phyloP scores from a whole-genome alignment of 2,329 filamentous ascomycete genomes.

The Biscogniauxia sp. region DNA sequence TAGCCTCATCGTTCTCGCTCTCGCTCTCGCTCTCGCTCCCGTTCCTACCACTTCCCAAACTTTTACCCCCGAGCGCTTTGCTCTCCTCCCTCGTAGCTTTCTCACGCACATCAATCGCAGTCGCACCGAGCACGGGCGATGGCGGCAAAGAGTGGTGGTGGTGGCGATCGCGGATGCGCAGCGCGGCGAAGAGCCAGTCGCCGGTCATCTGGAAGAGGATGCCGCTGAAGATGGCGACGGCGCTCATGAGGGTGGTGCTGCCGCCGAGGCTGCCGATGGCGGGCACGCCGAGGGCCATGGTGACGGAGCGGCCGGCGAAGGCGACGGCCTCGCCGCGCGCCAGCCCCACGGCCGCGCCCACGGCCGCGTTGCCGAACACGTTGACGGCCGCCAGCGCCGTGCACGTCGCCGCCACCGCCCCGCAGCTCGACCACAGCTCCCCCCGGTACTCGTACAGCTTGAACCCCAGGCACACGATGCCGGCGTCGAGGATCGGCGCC shows the following conservation, averaged over 20 bases:
- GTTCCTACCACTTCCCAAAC: no score
- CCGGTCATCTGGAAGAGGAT: slow-evolving; percentile 33
- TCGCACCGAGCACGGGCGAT: background rate
- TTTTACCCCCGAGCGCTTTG: background rate
- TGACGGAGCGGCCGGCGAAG: slow-evolving; percentile 32
- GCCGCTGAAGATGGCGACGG: slow-evolving; percentile 31
- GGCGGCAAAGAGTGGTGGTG: background rate
- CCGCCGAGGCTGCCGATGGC: slow-evolving; percentile 28
- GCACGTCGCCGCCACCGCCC: slow-evolving; percentile 28
- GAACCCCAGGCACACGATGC: slow-evolving; percentile 32
- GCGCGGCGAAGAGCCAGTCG: slow-evolving; percentile 26
- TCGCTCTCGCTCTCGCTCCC: background rate
- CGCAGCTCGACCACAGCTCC: slow-evolving; percentile 28
- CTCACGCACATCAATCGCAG: background rate
- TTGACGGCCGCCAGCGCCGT: slow-evolving; percentile 21
- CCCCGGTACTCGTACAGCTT: slow-evolving; percentile 35
- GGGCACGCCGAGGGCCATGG: slow-evolving; percentile 31
- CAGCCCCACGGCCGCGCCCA: slow-evolving; percentile 27
- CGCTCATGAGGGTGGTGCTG: slow-evolving; percentile 30
- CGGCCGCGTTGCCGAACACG: slow-evolving; percentile 29
- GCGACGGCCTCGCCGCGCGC: slow-evolving; percentile 27
- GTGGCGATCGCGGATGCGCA: slow-evolving; percentile 25
- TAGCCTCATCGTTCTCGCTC: slow-evolving; percentile 17
- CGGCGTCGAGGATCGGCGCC: slow-evolving; percentile 29
- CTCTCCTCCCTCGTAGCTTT: background rate